Percentiles rank a stretch among this genome's conserved stretches.
Conservation (phyloP, 1,284 basidiomycete species). For the Marasmius fiardii region DNA sequence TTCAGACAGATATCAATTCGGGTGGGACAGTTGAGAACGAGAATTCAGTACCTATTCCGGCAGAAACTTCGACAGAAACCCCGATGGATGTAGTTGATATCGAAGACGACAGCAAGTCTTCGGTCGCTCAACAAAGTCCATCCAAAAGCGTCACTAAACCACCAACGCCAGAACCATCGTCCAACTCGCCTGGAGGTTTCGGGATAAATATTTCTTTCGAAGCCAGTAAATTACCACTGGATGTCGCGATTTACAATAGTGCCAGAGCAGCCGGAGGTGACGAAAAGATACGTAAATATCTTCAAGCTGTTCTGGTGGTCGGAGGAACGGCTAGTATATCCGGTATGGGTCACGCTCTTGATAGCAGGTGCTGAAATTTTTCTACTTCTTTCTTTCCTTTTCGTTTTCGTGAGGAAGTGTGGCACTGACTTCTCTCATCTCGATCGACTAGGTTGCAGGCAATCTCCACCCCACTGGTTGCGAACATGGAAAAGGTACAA, state of each 20-base stretch:
- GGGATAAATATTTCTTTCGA: constrained; percentile 80
- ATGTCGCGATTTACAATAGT: constrained; percentile 92
- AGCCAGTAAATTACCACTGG: constrained; percentile 88
- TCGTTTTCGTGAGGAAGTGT: not conserved
- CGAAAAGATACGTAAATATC: constrained; percentile 87
- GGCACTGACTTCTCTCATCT: constrained; percentile 11
- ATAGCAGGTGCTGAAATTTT: constrained; percentile 58
- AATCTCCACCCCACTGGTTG: constrained; percentile 78
- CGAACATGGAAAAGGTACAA: constrained; percentile 79
- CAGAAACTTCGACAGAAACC: constrained; percentile 30
- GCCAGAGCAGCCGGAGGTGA: constrained; percentile 83
- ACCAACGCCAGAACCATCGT: constrained; percentile 9
- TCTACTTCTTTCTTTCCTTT: constrained; percentile 2
- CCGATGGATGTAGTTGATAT: constrained; percentile 48
- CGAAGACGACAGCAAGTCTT: constrained; percentile 44
- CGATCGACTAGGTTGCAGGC: constrained; percentile 63
- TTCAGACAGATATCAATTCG: not conserved
- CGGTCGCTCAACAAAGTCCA: constrained; percentile 16
- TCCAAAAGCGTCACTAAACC: constrained; percentile 9
- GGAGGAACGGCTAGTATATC: constrained; percentile 77
- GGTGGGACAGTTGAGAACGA: constrained; percentile 27
- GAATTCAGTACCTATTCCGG: constrained; percentile 22
- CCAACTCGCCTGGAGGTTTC: constrained; percentile 11
- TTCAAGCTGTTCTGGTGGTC: constrained; percentile 86
- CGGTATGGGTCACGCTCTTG: constrained; percentile 75